Base-by-base conservation (phyloP, 805 yeast genomes). In the Candida verbasci region DNA sequence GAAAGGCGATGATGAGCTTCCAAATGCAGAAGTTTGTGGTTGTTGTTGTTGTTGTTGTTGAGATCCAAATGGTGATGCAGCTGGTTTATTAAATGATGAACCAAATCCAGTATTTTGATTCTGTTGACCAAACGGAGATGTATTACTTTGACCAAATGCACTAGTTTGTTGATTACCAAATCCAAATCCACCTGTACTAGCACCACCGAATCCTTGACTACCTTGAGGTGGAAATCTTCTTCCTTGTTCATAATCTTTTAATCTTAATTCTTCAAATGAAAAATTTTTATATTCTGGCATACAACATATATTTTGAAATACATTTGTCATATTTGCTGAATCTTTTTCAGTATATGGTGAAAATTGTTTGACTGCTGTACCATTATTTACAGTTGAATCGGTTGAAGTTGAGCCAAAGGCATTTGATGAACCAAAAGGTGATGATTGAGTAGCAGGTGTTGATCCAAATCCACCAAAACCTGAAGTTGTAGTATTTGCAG, bases 241-340 rank as follows among this genome's bases (percentile, higher is more conserved):
- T 37, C 76, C 77, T 45, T 79, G 84, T 48, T 78, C 77, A 56
- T 93, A 93, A 62, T 93, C 99, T 57, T 83, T 91, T 48, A 74
- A 66, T 54, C 99, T 76, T 58, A 93, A 74, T 56, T 93, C 98
- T 58, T 88, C 97, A 52, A 80, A 75, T 0, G 96, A 85, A 49
- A 60, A 85, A 48, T 80, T 79, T 48, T 73, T 74, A 55, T 91
- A 93, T 58, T 87, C 95, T 4, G 95, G 95, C 97, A 93, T 89
- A 30, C 86, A 75, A 9, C 85, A 68, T 43, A 93, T 82, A 48
- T 78, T 78, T 58, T 91, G 86, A 61, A 69, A 89, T 34, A 70
- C 61, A 36, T 48, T 58, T 6, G 50, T 44, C 6, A 75, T 73
- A 22, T 78, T 74, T 2, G 55, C 43, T 9, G 79, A 66, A 52